Evolutionary conservation across 2,329 filamentous ascomycete species (phyloP), one percentile per base, ranked within the genome.

Genomic region (Pseudocercospora crystallina): DNA sequence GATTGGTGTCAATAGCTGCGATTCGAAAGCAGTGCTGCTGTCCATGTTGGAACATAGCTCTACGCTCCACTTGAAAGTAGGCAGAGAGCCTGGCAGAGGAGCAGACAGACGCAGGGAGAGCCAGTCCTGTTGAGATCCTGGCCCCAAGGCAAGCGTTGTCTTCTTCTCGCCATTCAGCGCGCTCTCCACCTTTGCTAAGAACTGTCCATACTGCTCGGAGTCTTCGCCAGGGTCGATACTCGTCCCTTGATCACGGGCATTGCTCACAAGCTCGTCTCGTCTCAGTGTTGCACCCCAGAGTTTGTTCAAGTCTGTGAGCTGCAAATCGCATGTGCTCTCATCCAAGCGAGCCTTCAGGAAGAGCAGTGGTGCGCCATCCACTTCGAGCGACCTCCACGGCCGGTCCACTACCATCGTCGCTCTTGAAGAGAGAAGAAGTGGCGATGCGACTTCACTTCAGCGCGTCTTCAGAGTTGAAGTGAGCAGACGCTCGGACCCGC

Each of bases 221-320:
- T 85, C 84, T 58, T 86, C 83, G 64, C 80, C 83, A 1, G 88
- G 84, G 64, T 92, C 87, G 54, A 92, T 90, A 54, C 80, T 84
- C 12, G 85, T 87, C 60, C 83, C 78, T 59, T 85, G 78, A 17
- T 79, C 71, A 49, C 81, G 75, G 29, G 82, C 85, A 52, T 86
- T 80, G 52, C 76, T 72, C 48, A 84, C 77, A 49, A 92, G 86
- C 9, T 74, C 76, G n/a, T 74, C 75, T 15, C 81, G 74, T 49
- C 83, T 78, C 15, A 90, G 71, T 8, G 68, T 75, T 69, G 91
- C 87, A 20, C 74, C 71, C 88, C 88, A 94, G n/a, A 90, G 73
- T 58, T 84, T 80, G 64, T 80, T 83, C 52, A 90, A 76, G 65
- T 92, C 88, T 2, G 86, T 89, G 34, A 92, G 65, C 51, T 81